These are phyloP conservation scores for Diaporthe destruens DNA, from an alignment of 2,329 filamentous ascomycete species.

Conservation along the genomic window DNA sequence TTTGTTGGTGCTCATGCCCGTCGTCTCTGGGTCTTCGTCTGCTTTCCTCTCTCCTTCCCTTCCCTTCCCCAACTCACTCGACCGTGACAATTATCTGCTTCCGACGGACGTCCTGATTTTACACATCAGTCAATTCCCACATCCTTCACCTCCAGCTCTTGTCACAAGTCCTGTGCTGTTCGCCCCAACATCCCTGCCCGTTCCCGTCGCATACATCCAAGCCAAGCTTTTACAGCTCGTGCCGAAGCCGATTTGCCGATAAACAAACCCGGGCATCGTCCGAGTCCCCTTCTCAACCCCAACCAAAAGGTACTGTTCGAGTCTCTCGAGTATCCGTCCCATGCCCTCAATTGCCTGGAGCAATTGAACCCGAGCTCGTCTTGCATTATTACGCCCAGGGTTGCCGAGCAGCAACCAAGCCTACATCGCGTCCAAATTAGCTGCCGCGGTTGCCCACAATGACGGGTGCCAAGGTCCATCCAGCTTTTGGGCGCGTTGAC, in stretches of 20 bases:
- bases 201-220: conserved; percentile 11
- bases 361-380: not conserved
- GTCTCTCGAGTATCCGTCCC: not conserved
- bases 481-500: conserved; percentile 25
- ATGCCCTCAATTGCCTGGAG: conserved; percentile 3
- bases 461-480: conserved; percentile 41
- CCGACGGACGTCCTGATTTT: conserved; percentile 34
- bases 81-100: conserved; percentile 33
- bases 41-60: conserved; percentile 21
- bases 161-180: conserved; percentile 43
- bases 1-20: conserved; percentile 41
- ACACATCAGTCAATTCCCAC: conserved; percentile 26
- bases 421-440: conserved; percentile 13
- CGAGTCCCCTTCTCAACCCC: conserved; percentile 1
- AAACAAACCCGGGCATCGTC: conserved; percentile 38
- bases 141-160: conserved; percentile 39
- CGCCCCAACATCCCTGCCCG: conserved; percentile 31
- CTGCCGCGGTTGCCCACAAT: conserved; percentile 29
- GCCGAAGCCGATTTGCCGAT: conserved; percentile 37
- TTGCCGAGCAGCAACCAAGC: conserved; percentile 33
- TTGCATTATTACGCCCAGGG: not conserved
- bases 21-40: conserved; percentile 13
- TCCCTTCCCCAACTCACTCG: conserved; percentile 41
- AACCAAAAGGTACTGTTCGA: conserved; percentile 37
- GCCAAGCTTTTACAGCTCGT: conserved; percentile 35